These are phyloP conservation scores for Cordyceps fumosorosea DNA, from an alignment of 2,329 filamentous ascomycete species.

Conservation along the genomic window DNA sequence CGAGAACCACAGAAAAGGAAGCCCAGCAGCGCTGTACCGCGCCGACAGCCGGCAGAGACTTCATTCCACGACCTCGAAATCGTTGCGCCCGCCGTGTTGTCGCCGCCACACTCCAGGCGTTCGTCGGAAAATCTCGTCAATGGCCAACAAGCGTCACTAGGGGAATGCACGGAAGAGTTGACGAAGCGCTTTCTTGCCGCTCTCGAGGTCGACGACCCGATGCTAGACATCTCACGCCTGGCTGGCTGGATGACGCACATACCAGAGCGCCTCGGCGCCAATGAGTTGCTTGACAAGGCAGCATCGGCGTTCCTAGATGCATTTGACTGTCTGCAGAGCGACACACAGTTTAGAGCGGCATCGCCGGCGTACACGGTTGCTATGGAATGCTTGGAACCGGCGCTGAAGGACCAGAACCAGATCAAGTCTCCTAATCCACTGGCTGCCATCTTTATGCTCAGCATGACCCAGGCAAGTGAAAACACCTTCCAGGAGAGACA, in stretches of 20 bases:
- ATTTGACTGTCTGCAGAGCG: neutral
- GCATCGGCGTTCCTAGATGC: conserved; percentile 1
- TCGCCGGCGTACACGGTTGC: neutral
- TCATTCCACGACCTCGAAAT: too few relatives aligned
- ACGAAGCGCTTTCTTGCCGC: too few relatives aligned
- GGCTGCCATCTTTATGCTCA: neutral
- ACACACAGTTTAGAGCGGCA: neutral
- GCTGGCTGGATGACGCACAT: neutral
- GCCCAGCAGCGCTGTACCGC: neutral
- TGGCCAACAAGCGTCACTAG: too few relatives aligned
- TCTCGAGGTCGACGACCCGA: too few relatives aligned
- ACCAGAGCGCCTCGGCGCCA: neutral
- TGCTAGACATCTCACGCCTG: neutral
- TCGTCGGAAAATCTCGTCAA: too few relatives aligned
- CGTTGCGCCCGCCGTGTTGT: too few relatives aligned
- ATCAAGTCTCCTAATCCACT: neutral
- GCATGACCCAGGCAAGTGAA: too few relatives aligned
- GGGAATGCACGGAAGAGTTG: too few relatives aligned
- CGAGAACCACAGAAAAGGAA: neutral
- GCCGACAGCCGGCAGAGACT: neutral
- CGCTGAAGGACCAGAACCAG: neutral
- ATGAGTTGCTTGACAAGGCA: neutral
- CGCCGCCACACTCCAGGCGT: too few relatives aligned
- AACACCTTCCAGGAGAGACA: neutral
- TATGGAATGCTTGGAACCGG: neutral